phyloP scores from a whole-genome alignment of 225 moss, liverwort and hornwort species.

The Physcomitrium patens region DNA sequence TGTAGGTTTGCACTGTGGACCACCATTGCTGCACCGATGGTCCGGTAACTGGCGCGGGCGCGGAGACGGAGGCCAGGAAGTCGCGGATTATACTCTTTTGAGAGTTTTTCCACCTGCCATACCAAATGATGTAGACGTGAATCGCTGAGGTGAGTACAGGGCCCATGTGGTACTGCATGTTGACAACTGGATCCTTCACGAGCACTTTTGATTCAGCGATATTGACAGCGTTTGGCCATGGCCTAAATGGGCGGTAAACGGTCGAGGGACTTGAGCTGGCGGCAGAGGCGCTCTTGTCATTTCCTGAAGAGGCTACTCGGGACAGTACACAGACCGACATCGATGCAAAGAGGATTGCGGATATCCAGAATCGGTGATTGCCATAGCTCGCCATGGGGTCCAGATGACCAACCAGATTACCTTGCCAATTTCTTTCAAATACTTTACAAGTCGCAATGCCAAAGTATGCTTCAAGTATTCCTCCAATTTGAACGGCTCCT shows the following conservation, averaged over 20 bases:
- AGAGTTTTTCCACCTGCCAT: constrained; percentile 44
- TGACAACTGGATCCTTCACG: constrained; percentile 41
- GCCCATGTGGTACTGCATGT: constrained; percentile 69
- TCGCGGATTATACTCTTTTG: constrained; percentile 61
- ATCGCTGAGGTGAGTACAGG: constrained; percentile 65
- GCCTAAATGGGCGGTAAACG: constrained; percentile 46
- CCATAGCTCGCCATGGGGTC: constrained; percentile 33
- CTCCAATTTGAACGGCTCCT: no score
- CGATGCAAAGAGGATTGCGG: constrained; percentile 20
- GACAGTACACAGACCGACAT: constrained; percentile 14
- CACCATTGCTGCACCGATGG: constrained; percentile 64
- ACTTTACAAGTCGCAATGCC: no score
- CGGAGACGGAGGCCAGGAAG: constrained; percentile 50
- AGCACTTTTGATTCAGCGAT: constrained; percentile 41
- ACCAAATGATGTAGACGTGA: constrained; percentile 66
- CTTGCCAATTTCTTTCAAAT: no score
- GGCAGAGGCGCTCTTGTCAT: background rate
- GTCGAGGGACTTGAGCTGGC: background rate
- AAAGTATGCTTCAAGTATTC: no score
- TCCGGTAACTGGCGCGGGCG: constrained; percentile 32
- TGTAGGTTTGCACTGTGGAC: constrained; percentile 63
- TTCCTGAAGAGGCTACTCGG: background rate
- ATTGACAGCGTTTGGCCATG: constrained; percentile 37
- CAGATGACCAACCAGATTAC: background rate
- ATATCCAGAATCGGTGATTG: constrained; percentile 25